Conservation (phyloP, 2,329 filamentous ascomycete species). For the Hypoxylon sp. region DNA sequence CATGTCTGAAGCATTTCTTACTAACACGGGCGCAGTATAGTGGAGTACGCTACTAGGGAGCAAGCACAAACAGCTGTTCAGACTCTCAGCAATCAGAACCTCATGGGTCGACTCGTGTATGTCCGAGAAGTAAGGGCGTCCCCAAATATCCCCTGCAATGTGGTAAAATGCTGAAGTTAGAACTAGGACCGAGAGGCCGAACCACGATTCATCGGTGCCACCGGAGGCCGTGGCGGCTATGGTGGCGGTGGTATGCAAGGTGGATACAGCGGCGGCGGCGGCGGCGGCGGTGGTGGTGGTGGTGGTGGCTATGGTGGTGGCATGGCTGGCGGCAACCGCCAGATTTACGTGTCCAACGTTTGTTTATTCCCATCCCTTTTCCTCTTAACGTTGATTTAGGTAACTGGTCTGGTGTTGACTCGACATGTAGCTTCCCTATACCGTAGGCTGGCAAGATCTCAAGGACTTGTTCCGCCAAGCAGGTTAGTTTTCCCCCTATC, state of each 20-base stretch:
- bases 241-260: constrained; percentile 65
- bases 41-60: constrained; percentile 99
- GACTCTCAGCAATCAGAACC: constrained; percentile 98
- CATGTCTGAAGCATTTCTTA: constrained; percentile 51
- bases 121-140: constrained; percentile 85
- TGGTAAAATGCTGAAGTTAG: constrained; percentile 45
- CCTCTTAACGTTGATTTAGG: constrained; percentile 38
- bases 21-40: constrained; percentile 77
- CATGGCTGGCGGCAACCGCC: constrained; percentile 78
- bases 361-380: constrained; percentile 69
- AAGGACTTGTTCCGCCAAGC: constrained; percentile 99
- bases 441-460: constrained; percentile 97
- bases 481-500: constrained; percentile 72
- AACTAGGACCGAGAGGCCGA: constrained; percentile 94
- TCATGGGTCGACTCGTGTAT: constrained; percentile 98
- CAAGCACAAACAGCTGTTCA: constrained; percentile 98
- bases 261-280: constrained; percentile 65
- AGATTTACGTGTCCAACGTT: constrained; percentile 99
- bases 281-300: constrained; percentile 66
- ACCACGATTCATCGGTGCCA: constrained; percentile 90
- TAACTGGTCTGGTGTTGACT: constrained; percentile 50
- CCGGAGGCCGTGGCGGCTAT: constrained; percentile 69
- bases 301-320: constrained; percentile 63
- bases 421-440: constrained; percentile 85
- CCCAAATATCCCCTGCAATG: constrained; percentile 31